phyloP scores from a whole-genome alignment of 495 filamentous ascomycete genomes.

The Glonium stellatum region DNA sequence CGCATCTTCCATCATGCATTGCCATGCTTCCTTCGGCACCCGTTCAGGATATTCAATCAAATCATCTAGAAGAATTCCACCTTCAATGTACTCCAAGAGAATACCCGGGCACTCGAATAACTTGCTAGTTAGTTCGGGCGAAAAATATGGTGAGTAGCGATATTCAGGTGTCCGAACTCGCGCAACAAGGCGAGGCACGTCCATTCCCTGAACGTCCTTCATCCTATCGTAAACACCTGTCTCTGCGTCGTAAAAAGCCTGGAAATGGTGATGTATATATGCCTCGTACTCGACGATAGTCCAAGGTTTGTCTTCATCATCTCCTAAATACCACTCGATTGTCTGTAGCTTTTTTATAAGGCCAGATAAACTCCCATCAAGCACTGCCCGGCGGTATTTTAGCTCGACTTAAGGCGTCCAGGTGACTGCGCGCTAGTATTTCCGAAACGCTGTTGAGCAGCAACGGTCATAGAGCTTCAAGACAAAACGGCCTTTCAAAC shows the following conservation, averaged over 20 bases:
- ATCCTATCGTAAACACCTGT: not conserved
- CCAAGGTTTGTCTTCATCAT: not conserved
- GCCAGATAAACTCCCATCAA: not conserved
- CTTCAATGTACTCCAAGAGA: slow-evolving; percentile 1
- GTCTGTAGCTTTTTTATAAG: not conserved
- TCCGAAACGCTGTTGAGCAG: not conserved
- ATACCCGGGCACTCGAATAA: not conserved
- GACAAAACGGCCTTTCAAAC: not conserved
- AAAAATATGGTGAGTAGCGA: not conserved
- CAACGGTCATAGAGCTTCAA: not conserved
- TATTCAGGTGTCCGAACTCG: not conserved
- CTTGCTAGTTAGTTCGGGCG: not conserved
- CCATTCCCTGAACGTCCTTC: not conserved
- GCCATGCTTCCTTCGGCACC: not conserved
- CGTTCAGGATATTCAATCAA: not conserved
- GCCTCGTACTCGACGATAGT: not conserved
- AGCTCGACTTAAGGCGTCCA: not conserved
- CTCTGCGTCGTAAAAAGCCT: not conserved
- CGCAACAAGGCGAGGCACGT: not conserved
- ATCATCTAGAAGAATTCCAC: not conserved
- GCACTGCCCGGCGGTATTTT: not conserved
- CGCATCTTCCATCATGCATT: not conserved
- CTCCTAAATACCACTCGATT: not conserved
- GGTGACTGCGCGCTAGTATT: too few species aligned
- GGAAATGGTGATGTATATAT: not conserved